A percentile compares a stretch with the other conserved stretches of the same genome.
phyloP scores from a whole-genome alignment of 129 eudicot species.

The Heracleum sosnowskyi region DNA sequence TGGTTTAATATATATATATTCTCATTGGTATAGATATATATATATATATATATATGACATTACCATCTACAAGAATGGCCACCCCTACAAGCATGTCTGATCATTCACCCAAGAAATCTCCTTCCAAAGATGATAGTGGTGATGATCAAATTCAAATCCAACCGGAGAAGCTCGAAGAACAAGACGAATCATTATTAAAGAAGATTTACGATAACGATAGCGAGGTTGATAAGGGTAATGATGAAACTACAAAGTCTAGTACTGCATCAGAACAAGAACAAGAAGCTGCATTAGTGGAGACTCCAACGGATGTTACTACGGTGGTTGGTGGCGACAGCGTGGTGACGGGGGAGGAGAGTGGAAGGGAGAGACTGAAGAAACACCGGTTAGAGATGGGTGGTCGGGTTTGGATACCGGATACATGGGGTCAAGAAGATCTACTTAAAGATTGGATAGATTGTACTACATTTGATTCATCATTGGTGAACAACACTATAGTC shows the following conservation, averaged over 20 bases:
- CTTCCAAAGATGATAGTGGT: background rate
- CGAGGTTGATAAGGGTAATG: background rate
- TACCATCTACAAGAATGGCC: background rate
- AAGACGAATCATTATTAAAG: background rate
- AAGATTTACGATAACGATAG: background rate
- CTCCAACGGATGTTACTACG: background rate
- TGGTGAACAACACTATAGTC: constrained; percentile 38
- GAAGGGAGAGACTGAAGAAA: constrained; percentile 74
- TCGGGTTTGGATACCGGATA: constrained; percentile 84
- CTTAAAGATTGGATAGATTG: constrained; percentile 82
- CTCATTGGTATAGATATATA: background rate
- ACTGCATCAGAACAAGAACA: background rate
- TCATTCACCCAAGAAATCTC: background rate
- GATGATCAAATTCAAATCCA: background rate
- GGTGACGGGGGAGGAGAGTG: constrained; percentile 33
- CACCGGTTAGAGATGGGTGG: constrained; percentile 81
- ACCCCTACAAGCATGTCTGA: background rate
- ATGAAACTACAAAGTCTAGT: background rate
- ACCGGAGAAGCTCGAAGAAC: background rate
- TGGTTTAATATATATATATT: too few relatives aligned
- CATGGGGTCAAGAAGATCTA: constrained; percentile 79
- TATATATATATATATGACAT: background rate
- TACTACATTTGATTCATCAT: constrained; percentile 48
- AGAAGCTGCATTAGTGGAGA: background rate
- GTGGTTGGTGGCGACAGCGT: background rate